phyloP scores from a whole-genome alignment of 2,329 filamentous ascomycete genomes.

The Verticillium tricorpus region DNA sequence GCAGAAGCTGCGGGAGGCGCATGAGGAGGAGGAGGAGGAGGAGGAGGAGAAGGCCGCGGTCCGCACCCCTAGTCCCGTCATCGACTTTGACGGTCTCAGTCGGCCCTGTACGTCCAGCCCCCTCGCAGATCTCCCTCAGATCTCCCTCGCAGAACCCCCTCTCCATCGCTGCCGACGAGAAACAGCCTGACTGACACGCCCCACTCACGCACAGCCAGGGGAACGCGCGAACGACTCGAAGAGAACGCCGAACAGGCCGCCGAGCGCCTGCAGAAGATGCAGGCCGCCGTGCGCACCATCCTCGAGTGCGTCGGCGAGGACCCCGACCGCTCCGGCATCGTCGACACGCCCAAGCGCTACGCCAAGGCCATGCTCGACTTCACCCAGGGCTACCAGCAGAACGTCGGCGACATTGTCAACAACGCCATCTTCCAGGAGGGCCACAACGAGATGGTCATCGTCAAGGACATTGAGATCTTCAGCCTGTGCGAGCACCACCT shows the following conservation, averaged over 20 bases:
- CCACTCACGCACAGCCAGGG: constrained; percentile 39
- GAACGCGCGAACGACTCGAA: constrained; percentile 60
- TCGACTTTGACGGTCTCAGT: constrained; percentile 59
- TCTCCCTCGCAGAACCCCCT: not conserved
- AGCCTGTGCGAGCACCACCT: constrained; percentile 96
- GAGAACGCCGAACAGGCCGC: constrained; percentile 48
- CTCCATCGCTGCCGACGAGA: not conserved
- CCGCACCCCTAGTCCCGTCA: constrained; percentile 50
- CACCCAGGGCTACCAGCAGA: constrained; percentile 95
- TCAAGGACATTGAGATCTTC: constrained; percentile 95
- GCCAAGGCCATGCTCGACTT: constrained; percentile 95
- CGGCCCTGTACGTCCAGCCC: constrained; percentile 42
- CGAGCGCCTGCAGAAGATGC: constrained; percentile 52
- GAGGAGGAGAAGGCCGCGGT: not conserved
- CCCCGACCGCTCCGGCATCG: constrained; percentile 58
- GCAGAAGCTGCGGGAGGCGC: constrained; percentile 28
- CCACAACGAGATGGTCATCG: constrained; percentile 95
- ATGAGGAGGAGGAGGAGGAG: not conserved
- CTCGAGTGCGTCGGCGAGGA: constrained; percentile 68
- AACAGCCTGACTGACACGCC: constrained; percentile 12
- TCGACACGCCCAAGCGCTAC: constrained; percentile 76
- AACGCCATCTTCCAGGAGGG: constrained; percentile 93
- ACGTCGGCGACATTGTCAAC: constrained; percentile 87
- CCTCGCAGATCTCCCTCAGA: too few species aligned
- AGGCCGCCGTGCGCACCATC: constrained; percentile 59